Percentiles rank a stretch among this genome's conserved stretches.
Evolutionary conservation across 345 rosid species (phyloP).

Genomic region (Draba incana): DNA sequence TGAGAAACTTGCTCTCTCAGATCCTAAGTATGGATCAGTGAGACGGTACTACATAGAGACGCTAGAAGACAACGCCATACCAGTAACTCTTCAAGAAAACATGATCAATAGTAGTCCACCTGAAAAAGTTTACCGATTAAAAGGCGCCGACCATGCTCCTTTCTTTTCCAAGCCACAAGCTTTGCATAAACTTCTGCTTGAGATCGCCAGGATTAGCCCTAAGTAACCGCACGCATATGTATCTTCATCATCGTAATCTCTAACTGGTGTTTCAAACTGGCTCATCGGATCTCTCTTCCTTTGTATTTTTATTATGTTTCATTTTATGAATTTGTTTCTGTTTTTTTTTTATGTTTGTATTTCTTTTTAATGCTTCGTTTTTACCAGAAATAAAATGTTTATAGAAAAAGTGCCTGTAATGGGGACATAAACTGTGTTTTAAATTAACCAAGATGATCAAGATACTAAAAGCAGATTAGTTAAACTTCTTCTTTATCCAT

Average conservation of each 20-base stretch:
- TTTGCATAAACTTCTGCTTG: slow-evolving; percentile 80
- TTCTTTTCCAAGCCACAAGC: slow-evolving; percentile 99
- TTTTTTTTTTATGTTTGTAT: neutral
- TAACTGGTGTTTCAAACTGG: slow-evolving; percentile 24
- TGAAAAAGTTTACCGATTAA: slow-evolving; percentile 70
- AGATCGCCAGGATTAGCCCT: slow-evolving; percentile 57
- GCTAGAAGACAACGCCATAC: slow-evolving; percentile 80
- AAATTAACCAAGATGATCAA: neutral
- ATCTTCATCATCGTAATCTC: slow-evolving; percentile 18
- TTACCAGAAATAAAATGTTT: neutral
- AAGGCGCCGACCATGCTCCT: slow-evolving; percentile 97
- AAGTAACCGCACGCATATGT: neutral
- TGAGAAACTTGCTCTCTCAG: slow-evolving; percentile 84
- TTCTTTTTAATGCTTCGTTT: too few relatives aligned
- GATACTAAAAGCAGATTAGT: too few relatives aligned
- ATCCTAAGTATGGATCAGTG: slow-evolving; percentile 68
- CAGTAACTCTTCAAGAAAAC: slow-evolving; percentile 66
- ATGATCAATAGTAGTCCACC: slow-evolving; percentile 84
- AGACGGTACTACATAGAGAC: slow-evolving; percentile 83
- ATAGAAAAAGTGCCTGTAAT: slow-evolving; percentile 4
- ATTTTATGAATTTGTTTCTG: slow-evolving; percentile 16
- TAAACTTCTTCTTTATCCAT: too few relatives aligned
- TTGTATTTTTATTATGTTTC: neutral
- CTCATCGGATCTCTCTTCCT: slow-evolving; percentile 3
- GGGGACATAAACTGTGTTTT: neutral